Conservation (phyloP, 148 eudicot genomes). For the Diospyros lotus region DNA sequence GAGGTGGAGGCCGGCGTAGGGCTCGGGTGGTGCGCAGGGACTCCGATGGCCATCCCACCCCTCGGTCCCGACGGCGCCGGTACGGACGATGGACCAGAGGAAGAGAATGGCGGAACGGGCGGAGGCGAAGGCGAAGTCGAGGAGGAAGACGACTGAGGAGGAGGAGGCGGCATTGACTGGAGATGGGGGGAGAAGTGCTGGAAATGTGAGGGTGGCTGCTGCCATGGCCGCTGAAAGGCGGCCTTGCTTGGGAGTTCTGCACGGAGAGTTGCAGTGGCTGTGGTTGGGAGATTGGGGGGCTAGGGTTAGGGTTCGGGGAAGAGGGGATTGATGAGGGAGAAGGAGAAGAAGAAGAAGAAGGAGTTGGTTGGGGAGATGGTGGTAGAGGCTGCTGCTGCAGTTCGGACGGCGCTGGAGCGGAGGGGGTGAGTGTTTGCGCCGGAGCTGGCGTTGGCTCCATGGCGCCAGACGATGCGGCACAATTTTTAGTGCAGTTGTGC, state of each 20-base stretch:
- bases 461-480: too few species aligned
- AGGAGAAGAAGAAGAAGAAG: conserved; percentile 18
- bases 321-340: conserved; percentile 14
- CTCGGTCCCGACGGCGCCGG: conserved; percentile 21
- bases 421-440: conserved; percentile 9
- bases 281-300: conserved; percentile 19
- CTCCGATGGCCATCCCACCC: conserved; percentile 68
- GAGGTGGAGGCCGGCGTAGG: conserved; percentile 34
- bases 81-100: conserved; percentile 2
- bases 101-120: conserved; percentile 22
- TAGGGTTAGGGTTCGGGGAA: conserved; percentile 38
- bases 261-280: conserved; percentile 13
- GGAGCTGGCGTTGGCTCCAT: conserved; percentile 9
- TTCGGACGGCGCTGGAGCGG: neutral
- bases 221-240: conserved; percentile 48
- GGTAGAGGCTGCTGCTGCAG: conserved; percentile 19
- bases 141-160: conserved; percentile 20
- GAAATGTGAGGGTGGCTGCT: conserved; percentile 30
- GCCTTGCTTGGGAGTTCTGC: conserved; percentile 24
- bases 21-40: conserved; percentile 50
- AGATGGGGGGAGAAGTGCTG: conserved; percentile 34
- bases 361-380: conserved; percentile 14
- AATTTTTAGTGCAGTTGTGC: too few species aligned
- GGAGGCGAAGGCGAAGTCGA: conserved; percentile 23
- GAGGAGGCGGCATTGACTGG: conserved; percentile 21